Percentiles rank a stretch among this genome's conserved stretches.
Conservation (phyloP, 495 filamentous ascomycete species). For the Aspergillus homomorphus region DNA sequence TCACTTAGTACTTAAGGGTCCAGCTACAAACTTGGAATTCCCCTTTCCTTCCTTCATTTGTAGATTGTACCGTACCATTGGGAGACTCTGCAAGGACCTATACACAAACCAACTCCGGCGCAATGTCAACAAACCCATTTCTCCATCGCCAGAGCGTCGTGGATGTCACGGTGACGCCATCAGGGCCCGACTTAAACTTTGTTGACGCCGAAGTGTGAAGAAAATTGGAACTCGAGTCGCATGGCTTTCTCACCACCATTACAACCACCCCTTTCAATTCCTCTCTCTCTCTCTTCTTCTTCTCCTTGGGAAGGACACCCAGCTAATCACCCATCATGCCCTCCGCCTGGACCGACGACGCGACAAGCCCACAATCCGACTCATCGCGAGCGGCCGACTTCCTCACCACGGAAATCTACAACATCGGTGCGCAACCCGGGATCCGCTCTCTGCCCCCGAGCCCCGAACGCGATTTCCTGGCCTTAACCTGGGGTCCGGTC, state of each 20-base stretch:
- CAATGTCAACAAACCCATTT: background rate
- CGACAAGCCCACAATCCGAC: background rate
- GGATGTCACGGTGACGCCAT: conserved; percentile 13
- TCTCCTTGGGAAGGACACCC: background rate
- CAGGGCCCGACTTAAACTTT: background rate
- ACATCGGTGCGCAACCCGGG: conserved; percentile 26
- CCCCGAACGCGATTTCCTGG: conserved; percentile 28
- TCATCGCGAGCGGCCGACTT: conserved; percentile 14
- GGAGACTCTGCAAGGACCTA: no score
- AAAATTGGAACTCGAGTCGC: background rate
- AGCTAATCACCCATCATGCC: conserved; percentile 4
- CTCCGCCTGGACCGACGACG: background rate
- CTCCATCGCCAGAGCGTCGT: background rate
- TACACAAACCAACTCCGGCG: no score
- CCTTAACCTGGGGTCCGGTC: conserved; percentile 31
- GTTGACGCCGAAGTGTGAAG: background rate
- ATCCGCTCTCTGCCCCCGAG: conserved; percentile 26
- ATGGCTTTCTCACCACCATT: no score
- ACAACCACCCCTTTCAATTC: no score
- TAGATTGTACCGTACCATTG: no score
- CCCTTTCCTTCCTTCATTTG: no score
- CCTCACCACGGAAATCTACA: conserved; percentile 30
- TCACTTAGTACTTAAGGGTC: no score
- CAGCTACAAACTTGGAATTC: no score
- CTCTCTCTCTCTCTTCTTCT: background rate